phyloP scores from a whole-genome alignment of 345 rosid species.

The Dimocarpus longan region DNA sequence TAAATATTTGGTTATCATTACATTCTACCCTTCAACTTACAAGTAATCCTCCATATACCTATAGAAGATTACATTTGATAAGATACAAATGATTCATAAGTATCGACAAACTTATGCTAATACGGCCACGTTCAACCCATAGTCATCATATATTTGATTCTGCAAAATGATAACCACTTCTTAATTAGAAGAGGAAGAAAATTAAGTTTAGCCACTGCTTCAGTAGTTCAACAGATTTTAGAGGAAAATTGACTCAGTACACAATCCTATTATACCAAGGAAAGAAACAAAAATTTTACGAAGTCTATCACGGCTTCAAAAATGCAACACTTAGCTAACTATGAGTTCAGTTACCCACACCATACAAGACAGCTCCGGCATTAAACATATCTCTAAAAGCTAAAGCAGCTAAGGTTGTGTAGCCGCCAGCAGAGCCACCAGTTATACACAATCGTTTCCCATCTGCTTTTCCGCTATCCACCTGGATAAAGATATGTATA shows the following conservation, averaged over 20 bases:
- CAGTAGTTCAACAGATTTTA: background rate
- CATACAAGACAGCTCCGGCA: slow-evolving; percentile 90
- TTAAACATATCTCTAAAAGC: slow-evolving; percentile 84
- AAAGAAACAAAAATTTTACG: background rate
- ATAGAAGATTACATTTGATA: background rate
- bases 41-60: background rate
- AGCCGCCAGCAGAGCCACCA: slow-evolving; percentile 99
- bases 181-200: background rate
- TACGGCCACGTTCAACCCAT: no score
- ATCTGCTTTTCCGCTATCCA: slow-evolving; percentile 78
- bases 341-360: slow-evolving; percentile 53
- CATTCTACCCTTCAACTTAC: slow-evolving; percentile 6
- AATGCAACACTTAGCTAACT: background rate
- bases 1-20: background rate
- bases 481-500: slow-evolving; percentile 43
- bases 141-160: no score
- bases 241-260: background rate
- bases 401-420: slow-evolving; percentile 91
- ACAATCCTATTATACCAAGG: background rate
- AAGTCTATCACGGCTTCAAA: background rate
- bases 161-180: background rate
- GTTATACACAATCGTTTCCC: slow-evolving; percentile 79
- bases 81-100: background rate
- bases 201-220: background rate
- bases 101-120: no score